Base-by-base conservation (phyloP, 2,329 filamentous ascomycete genomes). In the Volutella citrinella region DNA sequence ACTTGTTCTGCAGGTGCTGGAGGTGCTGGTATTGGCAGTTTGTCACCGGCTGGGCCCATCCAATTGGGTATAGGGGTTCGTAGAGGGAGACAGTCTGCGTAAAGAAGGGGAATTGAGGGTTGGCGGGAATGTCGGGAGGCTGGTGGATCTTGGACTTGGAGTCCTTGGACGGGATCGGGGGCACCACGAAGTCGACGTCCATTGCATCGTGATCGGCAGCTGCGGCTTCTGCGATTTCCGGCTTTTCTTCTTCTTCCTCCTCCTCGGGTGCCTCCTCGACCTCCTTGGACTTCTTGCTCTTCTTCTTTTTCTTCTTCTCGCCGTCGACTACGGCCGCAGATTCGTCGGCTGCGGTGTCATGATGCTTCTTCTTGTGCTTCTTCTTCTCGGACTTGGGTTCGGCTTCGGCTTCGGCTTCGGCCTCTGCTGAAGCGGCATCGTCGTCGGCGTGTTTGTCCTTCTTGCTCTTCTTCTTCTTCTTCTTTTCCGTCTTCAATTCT, bases 81-180 rank as follows among this genome's bases (percentile, higher is more conserved):
- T 87, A 90, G 50, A 95, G 76, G 3, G 90, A 90, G 25, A 87
- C 77, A 15, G 84, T 88, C 54, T 91, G 83, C 18, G 80, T 77
- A 57, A 81, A 80, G 64, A 95, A 91, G 12, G 90, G 85, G 27
- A 84, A 85, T 44, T 61, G 66, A 30, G 61, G 60, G 38, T 64
- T 56, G 30, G 62, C 44, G 16, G 65, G 64, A 32, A 65, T 59
- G 36, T 64, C 55, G 26, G 57, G 52, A 20, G 65, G 59, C 45
- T 62, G 56, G 45, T 64, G 58, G 34, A 61, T 59, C 33, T 59
- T 56, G 18, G 59, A 45, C 14, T 43, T 53, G 17, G 55, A 43
- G 12, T 22, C 20, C 30, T 55, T 46, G 23, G 41, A 44, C 10
- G 51, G 48, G 26, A 57, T 48, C 25, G 53, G 42, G 30, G 57